Conservation (phyloP, 164 flowering plant species). For the Dillenia suffruticosa region DNA sequence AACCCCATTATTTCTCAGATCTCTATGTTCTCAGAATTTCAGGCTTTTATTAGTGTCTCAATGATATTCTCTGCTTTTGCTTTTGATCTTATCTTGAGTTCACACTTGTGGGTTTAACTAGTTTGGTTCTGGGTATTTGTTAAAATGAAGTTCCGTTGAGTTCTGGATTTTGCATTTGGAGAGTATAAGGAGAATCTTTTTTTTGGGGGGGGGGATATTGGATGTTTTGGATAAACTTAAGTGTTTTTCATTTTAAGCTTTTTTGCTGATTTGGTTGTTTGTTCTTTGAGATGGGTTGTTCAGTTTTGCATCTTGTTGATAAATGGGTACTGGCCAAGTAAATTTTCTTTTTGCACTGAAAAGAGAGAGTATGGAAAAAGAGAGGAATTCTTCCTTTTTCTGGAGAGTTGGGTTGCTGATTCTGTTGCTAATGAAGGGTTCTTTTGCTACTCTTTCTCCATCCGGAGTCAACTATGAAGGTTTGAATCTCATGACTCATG, state of each 20-base stretch:
- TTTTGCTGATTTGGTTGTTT: conserved; percentile 6
- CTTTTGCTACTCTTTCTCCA: conserved; percentile 85
- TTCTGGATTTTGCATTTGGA: too few species aligned
- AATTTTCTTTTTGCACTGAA: conserved; percentile 1
- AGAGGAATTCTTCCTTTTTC: conserved; percentile 12
- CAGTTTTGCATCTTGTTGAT: conserved; percentile 14
- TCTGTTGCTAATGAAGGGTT: conserved; percentile 39
- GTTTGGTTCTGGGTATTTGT: conserved; percentile 8
- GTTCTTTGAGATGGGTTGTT: conserved; percentile 16
- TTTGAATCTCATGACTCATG: conserved; percentile 21
- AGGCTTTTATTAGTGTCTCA: conserved; percentile 22
- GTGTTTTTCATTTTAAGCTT: neutral
- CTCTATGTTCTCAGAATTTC: conserved; percentile 54
- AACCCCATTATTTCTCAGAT: conserved; percentile 32
- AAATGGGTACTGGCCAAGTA: conserved; percentile 16
- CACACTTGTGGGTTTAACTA: conserved; percentile 10
- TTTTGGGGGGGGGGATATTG: conserved; percentile 6
- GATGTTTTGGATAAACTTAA: conserved; percentile 11
- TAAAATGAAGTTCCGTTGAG: conserved; percentile 9
- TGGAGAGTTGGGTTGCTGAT: conserved; percentile 47
- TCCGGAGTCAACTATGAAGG: conserved; percentile 93
- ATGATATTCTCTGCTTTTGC: conserved; percentile 25
- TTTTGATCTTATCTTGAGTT: conserved; percentile 15
- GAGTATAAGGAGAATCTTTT: neutral
- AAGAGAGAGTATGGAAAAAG: conserved; percentile 37